Conservation (phyloP, 1,139 yeast genomes). For the Suzukiozyma palmioleophila region DNA sequence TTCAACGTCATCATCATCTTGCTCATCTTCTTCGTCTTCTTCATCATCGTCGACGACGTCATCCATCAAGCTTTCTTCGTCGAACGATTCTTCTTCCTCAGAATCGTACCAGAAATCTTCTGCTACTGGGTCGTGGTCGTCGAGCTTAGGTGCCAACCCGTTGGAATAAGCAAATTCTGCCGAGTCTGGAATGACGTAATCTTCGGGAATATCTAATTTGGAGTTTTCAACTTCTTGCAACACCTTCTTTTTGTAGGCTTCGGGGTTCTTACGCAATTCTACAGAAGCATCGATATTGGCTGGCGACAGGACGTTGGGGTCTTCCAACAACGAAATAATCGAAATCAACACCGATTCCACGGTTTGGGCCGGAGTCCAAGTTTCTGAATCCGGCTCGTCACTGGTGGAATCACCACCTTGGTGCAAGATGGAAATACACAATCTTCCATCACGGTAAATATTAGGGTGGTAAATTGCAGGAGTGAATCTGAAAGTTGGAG, state of each 20-base stretch:
- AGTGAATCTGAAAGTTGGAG: constrained; percentile 90
- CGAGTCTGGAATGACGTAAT: constrained; percentile 72
- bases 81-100: constrained; percentile 50
- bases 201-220: constrained; percentile 79
- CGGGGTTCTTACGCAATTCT: constrained; percentile 81
- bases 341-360: constrained; percentile 89
- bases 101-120: constrained; percentile 86
- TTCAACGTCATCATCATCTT: constrained; percentile 7
- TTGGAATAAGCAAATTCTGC: constrained; percentile 58
- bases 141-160: constrained; percentile 32
- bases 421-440: constrained; percentile 89
- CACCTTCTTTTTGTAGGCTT: constrained; percentile 74
- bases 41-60: constrained; percentile 52
- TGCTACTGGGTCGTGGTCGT: constrained; percentile 66
- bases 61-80: constrained; percentile 53
- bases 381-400: constrained; percentile 88
- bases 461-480: constrained; percentile 95
- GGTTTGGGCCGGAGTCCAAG: constrained; percentile 96
- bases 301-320: constrained; percentile 89
- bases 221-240: constrained; percentile 80
- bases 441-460: constrained; percentile 87
- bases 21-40: constrained; percentile 54
- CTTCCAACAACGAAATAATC: constrained; percentile 84
- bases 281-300: constrained; percentile 97
- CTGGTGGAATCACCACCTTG: constrained; percentile 85